These are phyloP conservation scores for Metschnikowia aberdeeniae DNA, from an alignment of 805 yeast species.

Conservation along the genomic window DNA sequence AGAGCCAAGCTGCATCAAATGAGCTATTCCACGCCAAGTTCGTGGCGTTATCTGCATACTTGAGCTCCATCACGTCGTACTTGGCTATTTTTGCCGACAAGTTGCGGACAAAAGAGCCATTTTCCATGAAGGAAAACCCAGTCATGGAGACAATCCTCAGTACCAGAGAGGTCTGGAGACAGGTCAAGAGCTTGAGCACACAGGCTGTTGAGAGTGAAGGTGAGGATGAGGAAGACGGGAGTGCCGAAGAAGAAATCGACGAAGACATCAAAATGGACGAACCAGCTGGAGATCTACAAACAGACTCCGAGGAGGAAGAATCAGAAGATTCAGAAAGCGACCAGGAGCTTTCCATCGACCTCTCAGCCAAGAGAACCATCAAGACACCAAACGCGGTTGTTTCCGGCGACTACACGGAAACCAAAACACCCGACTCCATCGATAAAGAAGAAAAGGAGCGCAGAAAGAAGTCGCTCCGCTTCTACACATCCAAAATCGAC, in stretches of 20 bases:
- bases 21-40: conserved; percentile 46
- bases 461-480: conserved; percentile 78
- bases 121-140: conserved; percentile 77
- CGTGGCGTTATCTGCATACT: conserved; percentile 71
- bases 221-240: not conserved
- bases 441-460: conserved; percentile 83
- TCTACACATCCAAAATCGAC: conserved; percentile 95
- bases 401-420: conserved; percentile 60
- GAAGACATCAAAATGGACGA: not conserved
- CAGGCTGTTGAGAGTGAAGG: not conserved
- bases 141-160: conserved; percentile 84
- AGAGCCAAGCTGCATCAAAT: conserved; percentile 15
- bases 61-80: conserved; percentile 75
- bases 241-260: conserved; percentile 9
- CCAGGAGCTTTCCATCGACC: conserved; percentile 43
- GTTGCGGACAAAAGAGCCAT: conserved; percentile 49
- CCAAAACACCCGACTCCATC: conserved; percentile 63
- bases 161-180: conserved; percentile 86
- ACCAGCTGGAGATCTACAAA: conserved; percentile 11
- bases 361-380: conserved; percentile 47
- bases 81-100: conserved; percentile 68
- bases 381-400: conserved; percentile 23
- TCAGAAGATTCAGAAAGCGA: conserved; percentile 15
- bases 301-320: conserved; percentile 11
- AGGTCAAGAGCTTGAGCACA: conserved; percentile 47